phyloP scores from a whole-genome alignment of 2,329 filamentous ascomycete species.

The Thermothelomyces thermophilus region DNA sequence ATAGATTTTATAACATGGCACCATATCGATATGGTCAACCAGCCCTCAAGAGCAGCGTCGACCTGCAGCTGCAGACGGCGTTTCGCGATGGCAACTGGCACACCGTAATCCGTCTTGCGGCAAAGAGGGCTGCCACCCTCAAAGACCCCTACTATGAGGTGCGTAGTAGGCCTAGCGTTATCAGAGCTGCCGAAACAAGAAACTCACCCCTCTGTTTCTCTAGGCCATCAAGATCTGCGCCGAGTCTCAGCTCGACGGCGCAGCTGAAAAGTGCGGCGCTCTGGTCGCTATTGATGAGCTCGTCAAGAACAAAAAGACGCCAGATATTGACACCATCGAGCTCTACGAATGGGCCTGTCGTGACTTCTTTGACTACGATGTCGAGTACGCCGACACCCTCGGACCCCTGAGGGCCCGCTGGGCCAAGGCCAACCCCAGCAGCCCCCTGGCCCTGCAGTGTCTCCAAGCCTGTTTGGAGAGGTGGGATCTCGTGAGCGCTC shows the following conservation, averaged over 20 bases:
- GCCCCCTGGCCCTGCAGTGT: slow-evolving; percentile 36
- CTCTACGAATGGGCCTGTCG: slow-evolving; percentile 50
- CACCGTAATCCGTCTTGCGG: slow-evolving; percentile 44
- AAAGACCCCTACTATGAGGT: slow-evolving; percentile 54
- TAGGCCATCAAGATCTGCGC: slow-evolving; percentile 45
- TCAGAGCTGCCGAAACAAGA: neutral
- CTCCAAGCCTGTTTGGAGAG: slow-evolving; percentile 47
- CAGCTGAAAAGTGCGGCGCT: slow-evolving; percentile 39
- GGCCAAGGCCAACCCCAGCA: slow-evolving; percentile 48
- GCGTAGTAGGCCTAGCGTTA: slow-evolving; percentile 22
- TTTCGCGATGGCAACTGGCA: slow-evolving; percentile 51
- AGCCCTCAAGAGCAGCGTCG: slow-evolving; percentile 43
- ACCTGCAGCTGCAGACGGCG: slow-evolving; percentile 49
- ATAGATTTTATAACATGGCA: slow-evolving; percentile 16
- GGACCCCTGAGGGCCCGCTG: slow-evolving; percentile 44
- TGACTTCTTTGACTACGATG: slow-evolving; percentile 30
- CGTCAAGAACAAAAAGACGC: slow-evolving; percentile 40
- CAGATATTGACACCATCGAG: slow-evolving; percentile 46
- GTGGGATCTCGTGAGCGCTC: slow-evolving; percentile 51
- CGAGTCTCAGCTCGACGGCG: slow-evolving; percentile 46
- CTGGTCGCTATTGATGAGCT: slow-evolving; percentile 40
- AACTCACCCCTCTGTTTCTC: neutral
- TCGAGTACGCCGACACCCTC: slow-evolving; percentile 41
- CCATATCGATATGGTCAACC: slow-evolving; percentile 30
- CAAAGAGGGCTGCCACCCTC: slow-evolving; percentile 41